phyloP scores from a whole-genome alignment of 176 grass and related monocot species.

The Bolboschoenus planiculmis region DNA sequence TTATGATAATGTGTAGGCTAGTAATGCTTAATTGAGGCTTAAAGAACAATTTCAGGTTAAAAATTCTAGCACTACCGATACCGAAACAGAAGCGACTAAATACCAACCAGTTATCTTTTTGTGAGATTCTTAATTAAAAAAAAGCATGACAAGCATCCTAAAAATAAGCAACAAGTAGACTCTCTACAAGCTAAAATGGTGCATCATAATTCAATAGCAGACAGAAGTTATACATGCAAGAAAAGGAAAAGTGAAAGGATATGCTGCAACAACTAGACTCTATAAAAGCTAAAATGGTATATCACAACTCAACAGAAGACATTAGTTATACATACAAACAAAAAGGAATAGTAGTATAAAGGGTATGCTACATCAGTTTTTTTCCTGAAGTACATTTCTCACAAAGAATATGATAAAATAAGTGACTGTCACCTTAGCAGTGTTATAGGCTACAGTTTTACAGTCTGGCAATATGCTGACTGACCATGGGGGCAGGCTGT shows the following conservation, averaged over 20 bases:
- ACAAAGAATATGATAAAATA: neutral
- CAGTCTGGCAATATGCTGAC: slow-evolving; percentile 95
- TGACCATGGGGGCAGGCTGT: slow-evolving; percentile 83
- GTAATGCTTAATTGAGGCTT: slow-evolving; percentile 8
- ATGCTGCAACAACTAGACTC: neutral
- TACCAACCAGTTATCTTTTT: neutral
- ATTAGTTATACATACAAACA: neutral
- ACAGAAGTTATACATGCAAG: neutral
- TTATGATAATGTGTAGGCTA: neutral
- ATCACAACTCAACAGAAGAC: neutral
- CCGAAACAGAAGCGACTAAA: neutral
- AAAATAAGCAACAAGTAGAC: neutral
- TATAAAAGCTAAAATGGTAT: neutral
- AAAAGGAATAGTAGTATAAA: neutral
- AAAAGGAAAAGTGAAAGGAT: neutral
- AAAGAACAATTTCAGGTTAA: neutral
- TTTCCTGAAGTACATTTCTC: neutral
- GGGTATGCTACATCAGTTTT: neutral
- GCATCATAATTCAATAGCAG: neutral
- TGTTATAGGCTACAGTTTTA: slow-evolving; percentile 80
- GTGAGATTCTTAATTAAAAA: neutral
- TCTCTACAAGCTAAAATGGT: neutral
- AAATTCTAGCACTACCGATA: neutral
- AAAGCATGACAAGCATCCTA: neutral
- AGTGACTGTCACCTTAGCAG: slow-evolving; percentile 53